phyloP scores from a whole-genome alignment of 2,329 filamentous ascomycete species.

The Calonectria crousiana region DNA sequence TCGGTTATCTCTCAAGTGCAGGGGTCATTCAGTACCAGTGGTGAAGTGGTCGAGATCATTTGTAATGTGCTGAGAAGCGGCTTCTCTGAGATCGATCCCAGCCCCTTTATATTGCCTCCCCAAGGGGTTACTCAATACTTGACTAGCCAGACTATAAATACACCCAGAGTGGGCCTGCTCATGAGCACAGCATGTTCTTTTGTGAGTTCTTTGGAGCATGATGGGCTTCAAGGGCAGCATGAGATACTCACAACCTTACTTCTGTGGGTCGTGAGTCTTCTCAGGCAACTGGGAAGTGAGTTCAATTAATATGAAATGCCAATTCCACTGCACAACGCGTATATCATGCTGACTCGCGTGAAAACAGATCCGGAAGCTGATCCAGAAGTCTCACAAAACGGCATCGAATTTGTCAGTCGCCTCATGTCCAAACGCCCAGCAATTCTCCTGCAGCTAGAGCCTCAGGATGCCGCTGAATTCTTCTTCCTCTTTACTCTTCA shows the following conservation, averaged over 20 bases:
- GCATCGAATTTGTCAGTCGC: conserved; percentile 78
- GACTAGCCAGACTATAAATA: conserved; percentile 67
- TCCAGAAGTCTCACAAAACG: conserved; percentile 78
- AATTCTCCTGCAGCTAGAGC: conserved; percentile 71
- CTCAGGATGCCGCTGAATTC: conserved; percentile 69
- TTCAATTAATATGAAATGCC: not conserved
- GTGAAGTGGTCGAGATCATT: conserved; percentile 78
- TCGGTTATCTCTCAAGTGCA: conserved; percentile 61
- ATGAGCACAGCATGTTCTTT: conserved; percentile 80
- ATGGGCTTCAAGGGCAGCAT: conserved; percentile 57
- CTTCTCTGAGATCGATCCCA: conserved; percentile 79
- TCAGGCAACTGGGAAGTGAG: conserved; percentile 72
- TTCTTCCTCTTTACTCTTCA: conserved; percentile 80
- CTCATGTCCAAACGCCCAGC: conserved; percentile 71
- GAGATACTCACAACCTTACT: conserved; percentile 65
- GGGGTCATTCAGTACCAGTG: conserved; percentile 66
- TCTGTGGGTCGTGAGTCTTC: conserved; percentile 71
- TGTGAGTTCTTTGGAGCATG: conserved; percentile 68
- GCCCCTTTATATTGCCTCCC: conserved; percentile 81
- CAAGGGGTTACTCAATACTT: conserved; percentile 76
- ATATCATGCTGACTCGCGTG: not conserved
- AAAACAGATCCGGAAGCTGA: conserved; percentile 74
- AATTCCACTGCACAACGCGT: not conserved
- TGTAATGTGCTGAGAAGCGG: conserved; percentile 80
- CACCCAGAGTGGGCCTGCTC: conserved; percentile 75